Conservation (phyloP, 495 filamentous ascomycete genomes). For the Talaromyces proteolyticus region DNA sequence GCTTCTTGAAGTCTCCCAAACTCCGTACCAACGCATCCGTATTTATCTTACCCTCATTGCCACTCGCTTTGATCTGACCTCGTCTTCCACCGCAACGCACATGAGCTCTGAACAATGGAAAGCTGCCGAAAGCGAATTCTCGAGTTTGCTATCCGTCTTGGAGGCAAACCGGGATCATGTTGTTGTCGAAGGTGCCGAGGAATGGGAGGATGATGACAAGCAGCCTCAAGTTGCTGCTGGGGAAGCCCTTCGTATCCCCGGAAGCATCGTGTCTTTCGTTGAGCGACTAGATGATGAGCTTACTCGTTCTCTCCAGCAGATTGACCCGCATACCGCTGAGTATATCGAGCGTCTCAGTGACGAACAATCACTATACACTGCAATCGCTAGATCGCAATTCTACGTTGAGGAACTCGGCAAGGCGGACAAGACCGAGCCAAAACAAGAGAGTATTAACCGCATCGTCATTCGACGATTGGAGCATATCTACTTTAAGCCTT, state of each 20-base stretch:
- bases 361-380: constrained; percentile 86
- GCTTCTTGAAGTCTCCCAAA: constrained; percentile 78
- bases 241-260: constrained; percentile 81
- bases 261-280: constrained; percentile 88
- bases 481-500: constrained; percentile 98
- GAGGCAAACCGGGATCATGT: constrained; percentile 72
- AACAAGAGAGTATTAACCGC: constrained; percentile 82
- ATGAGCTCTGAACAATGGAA: constrained; percentile 99
- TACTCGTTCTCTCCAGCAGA: constrained; percentile 88
- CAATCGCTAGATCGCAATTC: constrained; percentile 76
- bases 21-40: constrained; percentile 91
- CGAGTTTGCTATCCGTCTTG: constrained; percentile 68
- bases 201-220: constrained; percentile 99
- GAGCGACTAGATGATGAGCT: constrained; percentile 98
- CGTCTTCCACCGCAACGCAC: constrained; percentile 66
- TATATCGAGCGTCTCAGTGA: constrained; percentile 94
- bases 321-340: constrained; percentile 97
- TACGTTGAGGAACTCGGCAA: constrained; percentile 79
- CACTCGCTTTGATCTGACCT: constrained; percentile 88
- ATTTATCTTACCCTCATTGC: constrained; percentile 89
- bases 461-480: constrained; percentile 90
- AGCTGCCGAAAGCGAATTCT: constrained; percentile 79
- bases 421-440: constrained; percentile 62
- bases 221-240: constrained; percentile 62
- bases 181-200: constrained; percentile 85